Evolutionary conservation across 139 green algal genomes (phyloP), one percentile per base, ranked within the genome.

Genomic region (Pleodorina starrii): DNA sequence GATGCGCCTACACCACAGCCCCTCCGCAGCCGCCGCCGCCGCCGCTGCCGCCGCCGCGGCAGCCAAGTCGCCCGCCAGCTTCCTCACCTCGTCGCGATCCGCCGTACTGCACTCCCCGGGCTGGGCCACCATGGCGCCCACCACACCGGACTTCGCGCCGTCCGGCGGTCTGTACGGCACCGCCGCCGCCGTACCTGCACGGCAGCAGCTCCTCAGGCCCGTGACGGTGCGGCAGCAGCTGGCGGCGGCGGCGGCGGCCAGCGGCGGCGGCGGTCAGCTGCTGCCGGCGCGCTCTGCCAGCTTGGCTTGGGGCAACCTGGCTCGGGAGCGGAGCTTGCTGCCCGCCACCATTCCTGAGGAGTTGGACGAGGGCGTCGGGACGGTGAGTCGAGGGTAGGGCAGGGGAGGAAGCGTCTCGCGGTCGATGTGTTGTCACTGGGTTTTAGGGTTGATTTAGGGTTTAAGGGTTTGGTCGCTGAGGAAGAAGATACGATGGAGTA

Each of bases 321-420:
- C 23, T 5, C 51, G 57, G 36, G 19, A 57, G 54, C 7, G 17
- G 46, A 83, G 75, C n/a, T 10, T 83, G 27, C 19, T 48, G 78
- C 54, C 54, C 38, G 40, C 38, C 36, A 85, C 78, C 36, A 85
- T 85, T 14, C 78, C 78, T 5, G 78, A 85, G 78, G 78, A 85
- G 78, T 0, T 57, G 36, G 78, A 85, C 12, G 78, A 85, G 21
- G 29, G 2, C n/a, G 44, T 25, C 5, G 43, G 27, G 27, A 73
- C 63, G 63, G 63, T 73, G 29, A 73, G 54, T 2, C 54, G 9
- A 12, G 54, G 54, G 5, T 2, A 25, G 54, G 54, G 54, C 54
- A 14, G 50, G 50, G 50, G 50, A 14, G 14, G 50, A 17, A 17
- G 54, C n/a, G n/a, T n/a, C n/a, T n/a, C n/a, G n/a, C n/a, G n/a